Base-by-base conservation (phyloP, 2,329 filamentous ascomycete genomes). In the Arthrobotrys sphaeroides region DNA sequence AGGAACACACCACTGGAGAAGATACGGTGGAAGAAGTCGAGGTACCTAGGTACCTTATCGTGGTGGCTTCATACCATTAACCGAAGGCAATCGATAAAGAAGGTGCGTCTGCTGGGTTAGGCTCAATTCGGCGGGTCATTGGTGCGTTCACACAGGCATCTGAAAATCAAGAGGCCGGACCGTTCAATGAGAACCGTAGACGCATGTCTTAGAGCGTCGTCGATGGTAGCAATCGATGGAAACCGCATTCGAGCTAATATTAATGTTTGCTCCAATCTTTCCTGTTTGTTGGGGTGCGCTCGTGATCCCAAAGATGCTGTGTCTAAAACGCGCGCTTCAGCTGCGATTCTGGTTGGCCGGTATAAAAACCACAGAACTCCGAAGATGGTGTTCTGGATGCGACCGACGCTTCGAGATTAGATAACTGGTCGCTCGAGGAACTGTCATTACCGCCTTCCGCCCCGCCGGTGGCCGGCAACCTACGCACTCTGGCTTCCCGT, bases 241-340 rank as follows among this genome's bases (percentile, higher is more conserved):
- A 47, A 33, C 28, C 16, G 3, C 47, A 31, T 33, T 26, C 53
- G 9, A 53, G 43, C 61, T 74, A 74, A 74, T 74, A 61, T 74
- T 68, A 74, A 42, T 47, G 64, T 73, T 73, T 74, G 70, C 70
- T 74, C 70, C 62, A 74, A 74, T 74, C 70, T 62, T 74, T 68
- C 45, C 12, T 68, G 47, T 47, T 64, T 9, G 45, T 68, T 45
- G 45, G 57, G 55, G 70, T 74, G 70, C 28, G 24, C 70, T 68
- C 70, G 70, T 74, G 70, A 74, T 74, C 70, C 70, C 62, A 33
- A 42, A 53, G 45, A 22, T 67, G 53, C 55, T 38, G 55, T 68
- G 53, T 68, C 53, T 55, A 74, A 74, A 74, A 74, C 70, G 70
- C 70, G 70, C 70, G 70, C 70, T 74, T 57, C 55, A 64, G 22